phyloP scores from a whole-genome alignment of 2,329 filamentous ascomycete genomes.

The Alternaria atra region DNA sequence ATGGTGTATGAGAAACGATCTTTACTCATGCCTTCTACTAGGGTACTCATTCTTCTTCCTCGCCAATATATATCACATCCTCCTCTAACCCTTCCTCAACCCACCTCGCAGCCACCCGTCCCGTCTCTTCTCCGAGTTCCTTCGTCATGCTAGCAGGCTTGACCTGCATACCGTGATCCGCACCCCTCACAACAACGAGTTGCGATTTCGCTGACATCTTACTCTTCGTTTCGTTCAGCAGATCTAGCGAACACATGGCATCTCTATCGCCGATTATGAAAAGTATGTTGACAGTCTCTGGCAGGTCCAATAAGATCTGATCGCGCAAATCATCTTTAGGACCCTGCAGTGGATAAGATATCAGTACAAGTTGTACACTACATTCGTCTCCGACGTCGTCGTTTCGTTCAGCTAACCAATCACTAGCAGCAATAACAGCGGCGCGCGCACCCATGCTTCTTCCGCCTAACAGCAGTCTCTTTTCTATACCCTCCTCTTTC shows the following conservation, averaged over 20 bases:
- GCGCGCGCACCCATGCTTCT: conserved; percentile 57
- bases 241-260: conserved; percentile 33
- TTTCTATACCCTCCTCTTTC: rapidly evolving
- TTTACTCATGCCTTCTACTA: too few species aligned
- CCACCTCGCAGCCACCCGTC: conserved; percentile 50
- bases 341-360: conserved; percentile 54
- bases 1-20: not conserved
- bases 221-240: conserved; percentile 35
- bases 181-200: conserved; percentile 48
- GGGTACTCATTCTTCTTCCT: not conserved
- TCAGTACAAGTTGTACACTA: conserved; percentile 44
- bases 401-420: not conserved
- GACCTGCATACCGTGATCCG: conserved; percentile 55
- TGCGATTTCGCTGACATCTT: conserved; percentile 52
- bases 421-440: conserved; percentile 48
- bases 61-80: conserved; percentile 15
- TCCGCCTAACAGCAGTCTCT: conserved; percentile 46
- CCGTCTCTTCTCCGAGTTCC: conserved; percentile 43
- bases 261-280: conserved; percentile 51
- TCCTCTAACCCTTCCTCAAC: conserved; percentile 19
- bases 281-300: conserved; percentile 42
- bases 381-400: not conserved
- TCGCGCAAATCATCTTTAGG: conserved; percentile 50
- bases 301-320: conserved; percentile 50
- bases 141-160: conserved; percentile 36